These are phyloP conservation scores for Paraglomus brasilianum DNA, from an alignment of 192 early-diverging fungal genomes.

Conservation along the genomic window DNA sequence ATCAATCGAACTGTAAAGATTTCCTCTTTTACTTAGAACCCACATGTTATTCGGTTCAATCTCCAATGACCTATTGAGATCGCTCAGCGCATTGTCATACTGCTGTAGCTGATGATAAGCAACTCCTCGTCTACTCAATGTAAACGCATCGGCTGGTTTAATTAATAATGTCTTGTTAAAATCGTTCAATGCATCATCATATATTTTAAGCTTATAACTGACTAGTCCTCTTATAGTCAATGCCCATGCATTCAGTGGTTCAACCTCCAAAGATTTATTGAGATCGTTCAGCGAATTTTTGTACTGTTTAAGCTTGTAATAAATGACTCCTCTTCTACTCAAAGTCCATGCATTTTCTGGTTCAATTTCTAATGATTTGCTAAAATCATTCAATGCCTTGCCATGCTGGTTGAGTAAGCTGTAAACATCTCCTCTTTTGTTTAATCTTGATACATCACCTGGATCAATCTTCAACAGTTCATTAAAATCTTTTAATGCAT, in stretches of 20 bases:
- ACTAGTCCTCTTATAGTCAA: conserved; percentile 2
- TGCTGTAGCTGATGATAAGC: background rate
- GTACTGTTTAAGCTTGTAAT: background rate
- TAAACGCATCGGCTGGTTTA: conserved; percentile 12
- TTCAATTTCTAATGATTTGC: conserved; percentile 21
- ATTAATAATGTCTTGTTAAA: background rate
- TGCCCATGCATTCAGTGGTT: background rate
- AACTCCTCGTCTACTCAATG: background rate
- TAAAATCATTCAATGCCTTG: background rate
- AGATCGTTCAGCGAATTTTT: conserved; percentile 10
- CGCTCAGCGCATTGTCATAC: background rate
- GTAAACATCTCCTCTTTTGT: conserved; percentile 1
- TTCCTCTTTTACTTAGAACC: background rate
- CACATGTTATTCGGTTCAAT: conserved; percentile 1
- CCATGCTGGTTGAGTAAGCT: background rate
- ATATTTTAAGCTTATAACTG: background rate
- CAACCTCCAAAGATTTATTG: conserved; percentile 18
- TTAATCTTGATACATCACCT: background rate
- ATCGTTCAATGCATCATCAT: conserved; percentile 5
- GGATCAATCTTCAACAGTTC: background rate
- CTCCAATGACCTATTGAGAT: conserved; percentile 2
- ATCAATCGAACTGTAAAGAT: too few relatives aligned
- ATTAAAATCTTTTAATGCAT: conserved; percentile 7
- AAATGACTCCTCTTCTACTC: background rate
- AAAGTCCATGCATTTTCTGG: conserved; percentile 2